phyloP scores from a whole-genome alignment of 106 monocot genomes.

The Agapanthus africanus region DNA sequence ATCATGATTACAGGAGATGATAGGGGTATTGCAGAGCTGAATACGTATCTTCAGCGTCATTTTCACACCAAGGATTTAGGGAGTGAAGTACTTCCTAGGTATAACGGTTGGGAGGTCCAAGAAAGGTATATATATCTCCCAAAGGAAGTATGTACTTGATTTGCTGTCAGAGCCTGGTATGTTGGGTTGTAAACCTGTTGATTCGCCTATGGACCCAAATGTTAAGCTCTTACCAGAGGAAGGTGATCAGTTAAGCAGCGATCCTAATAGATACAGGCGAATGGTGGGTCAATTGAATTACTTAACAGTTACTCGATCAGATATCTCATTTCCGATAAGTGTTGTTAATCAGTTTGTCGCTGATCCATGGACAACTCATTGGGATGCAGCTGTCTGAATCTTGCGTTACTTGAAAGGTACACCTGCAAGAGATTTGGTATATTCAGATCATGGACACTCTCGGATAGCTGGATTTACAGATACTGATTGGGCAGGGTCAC shows the following conservation, averaged over 20 bases:
- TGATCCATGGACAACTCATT: neutral
- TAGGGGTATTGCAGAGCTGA: no score
- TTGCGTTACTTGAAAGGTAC: neutral
- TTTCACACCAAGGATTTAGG: no score
- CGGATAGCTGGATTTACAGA: neutral
- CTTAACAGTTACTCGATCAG: neutral
- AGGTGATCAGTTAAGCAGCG: neutral
- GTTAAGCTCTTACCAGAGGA: neutral
- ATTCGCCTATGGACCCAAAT: neutral
- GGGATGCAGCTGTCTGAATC: neutral
- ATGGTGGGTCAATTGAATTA: conserved; percentile 1
- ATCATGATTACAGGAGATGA: neutral
- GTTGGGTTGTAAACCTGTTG: neutral
- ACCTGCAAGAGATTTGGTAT: neutral
- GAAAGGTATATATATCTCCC: no score
- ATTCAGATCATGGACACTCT: neutral
- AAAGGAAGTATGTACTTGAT: no score
- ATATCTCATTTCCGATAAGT: neutral
- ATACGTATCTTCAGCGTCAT: no score
- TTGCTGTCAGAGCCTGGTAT: neutral
- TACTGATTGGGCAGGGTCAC: neutral
- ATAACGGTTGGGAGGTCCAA: no score
- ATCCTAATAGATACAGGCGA: neutral
- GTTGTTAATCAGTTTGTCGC: neutral
- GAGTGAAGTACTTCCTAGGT: no score